Percentiles rank a stretch among this genome's conserved stretches.
These are phyloP conservation scores for Colletotrichum siamense DNA, from an alignment of 2,329 filamentous ascomycete genomes.

Conservation along the genomic window DNA sequence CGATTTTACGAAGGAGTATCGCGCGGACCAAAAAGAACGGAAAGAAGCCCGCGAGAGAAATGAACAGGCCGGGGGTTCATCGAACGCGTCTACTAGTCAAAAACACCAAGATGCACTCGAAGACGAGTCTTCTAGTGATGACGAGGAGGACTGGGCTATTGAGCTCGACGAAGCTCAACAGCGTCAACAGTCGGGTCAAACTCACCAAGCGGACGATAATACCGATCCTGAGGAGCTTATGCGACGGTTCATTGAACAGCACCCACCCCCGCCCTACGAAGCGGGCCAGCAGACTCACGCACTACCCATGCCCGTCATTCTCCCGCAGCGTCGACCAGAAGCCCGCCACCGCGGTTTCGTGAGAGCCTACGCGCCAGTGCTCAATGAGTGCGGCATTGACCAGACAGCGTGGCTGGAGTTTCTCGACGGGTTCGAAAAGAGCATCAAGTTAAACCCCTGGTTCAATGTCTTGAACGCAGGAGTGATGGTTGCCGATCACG, in stretches of 20 bases:
- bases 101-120: not conserved
- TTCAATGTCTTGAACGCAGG: not conserved
- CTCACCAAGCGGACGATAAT: not conserved
- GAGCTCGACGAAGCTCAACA: not conserved
- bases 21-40: not conserved
- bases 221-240: not conserved
- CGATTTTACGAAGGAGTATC: not conserved
- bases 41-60: not conserved
- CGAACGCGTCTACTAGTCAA: not conserved
- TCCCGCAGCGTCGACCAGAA: not conserved
- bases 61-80: not conserved
- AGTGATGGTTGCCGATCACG: not conserved
- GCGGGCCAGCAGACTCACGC: not conserved
- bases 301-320: not conserved
- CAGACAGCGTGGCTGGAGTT: not conserved
- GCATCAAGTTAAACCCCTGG: not conserved
- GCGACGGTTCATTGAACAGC: not conserved
- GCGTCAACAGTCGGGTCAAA: not conserved
- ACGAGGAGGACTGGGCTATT: not conserved
- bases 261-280: not conserved
- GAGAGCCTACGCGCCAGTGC: not conserved
- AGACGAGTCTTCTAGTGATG: not conserved
- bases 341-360: not conserved
- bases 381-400: not conserved
- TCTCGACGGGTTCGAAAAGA: not conserved